These are phyloP conservation scores for Trametes cubensis DNA, from an alignment of 768 basidiomycete species.

Conservation along the genomic window DNA sequence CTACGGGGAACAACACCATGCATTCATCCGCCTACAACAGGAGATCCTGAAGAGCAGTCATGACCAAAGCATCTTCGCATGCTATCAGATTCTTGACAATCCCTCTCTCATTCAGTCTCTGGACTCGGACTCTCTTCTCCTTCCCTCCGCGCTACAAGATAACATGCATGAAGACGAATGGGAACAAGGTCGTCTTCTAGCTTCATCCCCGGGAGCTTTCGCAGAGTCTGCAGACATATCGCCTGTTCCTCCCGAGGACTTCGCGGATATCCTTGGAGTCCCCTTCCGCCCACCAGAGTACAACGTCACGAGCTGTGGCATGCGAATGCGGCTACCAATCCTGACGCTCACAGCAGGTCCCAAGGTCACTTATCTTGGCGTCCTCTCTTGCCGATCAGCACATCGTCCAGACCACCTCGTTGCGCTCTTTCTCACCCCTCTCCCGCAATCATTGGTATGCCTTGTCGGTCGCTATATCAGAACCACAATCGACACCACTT, in stretches of 20 bases:
- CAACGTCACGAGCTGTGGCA: not conserved
- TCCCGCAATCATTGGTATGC: not conserved
- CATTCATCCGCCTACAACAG: constrained; percentile 11
- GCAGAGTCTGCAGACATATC: not conserved
- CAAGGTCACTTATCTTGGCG: not conserved
- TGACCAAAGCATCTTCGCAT: constrained; percentile 12
- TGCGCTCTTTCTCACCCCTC: constrained; percentile 1
- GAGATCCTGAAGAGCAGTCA: constrained; percentile 3
- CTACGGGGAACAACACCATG: constrained; percentile 10
- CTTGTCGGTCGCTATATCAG: not conserved
- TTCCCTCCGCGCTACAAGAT: not conserved
- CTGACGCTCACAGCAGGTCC: not conserved
- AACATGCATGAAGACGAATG: not conserved
- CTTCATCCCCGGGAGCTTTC: not conserved
- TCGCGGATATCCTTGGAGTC: not conserved
- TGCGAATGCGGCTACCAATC: not conserved
- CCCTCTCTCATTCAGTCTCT: no score
- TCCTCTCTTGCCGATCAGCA: not conserved
- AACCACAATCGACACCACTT: not conserved
- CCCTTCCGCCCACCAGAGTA: not conserved
- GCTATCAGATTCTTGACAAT: no score
- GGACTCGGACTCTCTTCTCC: no score
- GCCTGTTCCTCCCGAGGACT: not conserved
- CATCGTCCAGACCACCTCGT: not conserved
- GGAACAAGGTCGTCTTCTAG: not conserved